Evolutionary conservation across 2,329 filamentous ascomycete genomes (phyloP).

Genomic region (Cordyceps tenuipes): DNA sequence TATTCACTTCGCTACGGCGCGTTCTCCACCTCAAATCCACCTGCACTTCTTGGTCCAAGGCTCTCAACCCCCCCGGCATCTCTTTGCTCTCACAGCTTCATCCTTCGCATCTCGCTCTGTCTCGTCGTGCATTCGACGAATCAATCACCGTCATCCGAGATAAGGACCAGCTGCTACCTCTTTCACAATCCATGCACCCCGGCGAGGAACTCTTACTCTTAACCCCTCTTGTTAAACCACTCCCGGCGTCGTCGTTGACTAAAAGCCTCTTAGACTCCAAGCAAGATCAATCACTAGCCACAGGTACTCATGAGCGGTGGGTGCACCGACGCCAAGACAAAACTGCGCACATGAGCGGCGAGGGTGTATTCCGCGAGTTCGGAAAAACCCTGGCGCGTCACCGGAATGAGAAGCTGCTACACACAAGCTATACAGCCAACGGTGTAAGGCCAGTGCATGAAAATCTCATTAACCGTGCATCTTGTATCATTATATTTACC

Average conservation of each 20-base stretch:
- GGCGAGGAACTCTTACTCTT: conserved; percentile 85
- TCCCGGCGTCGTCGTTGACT: conserved; percentile 82
- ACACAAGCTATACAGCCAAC: conserved; percentile 93
- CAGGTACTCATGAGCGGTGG: conserved; percentile 46
- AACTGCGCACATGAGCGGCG: conserved; percentile 73
- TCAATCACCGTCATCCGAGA: conserved; percentile 92
- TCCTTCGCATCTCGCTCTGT: conserved; percentile 71
- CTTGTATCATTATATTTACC: conserved; percentile 81
- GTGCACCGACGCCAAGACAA: conserved; percentile 47
- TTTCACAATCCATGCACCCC: conserved; percentile 71
- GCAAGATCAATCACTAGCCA: conserved; percentile 26
- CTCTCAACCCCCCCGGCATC: conserved; percentile 77
- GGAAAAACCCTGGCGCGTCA: conserved; percentile 81
- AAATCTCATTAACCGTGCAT: conserved; percentile 80
- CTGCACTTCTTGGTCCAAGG: conserved; percentile 86
- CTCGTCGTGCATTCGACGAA: conserved; percentile 78
- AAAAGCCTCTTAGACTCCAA: conserved; percentile 55
- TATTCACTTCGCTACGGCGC: conserved; percentile 70
- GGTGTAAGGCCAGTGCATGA: conserved; percentile 89
- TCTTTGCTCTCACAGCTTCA: conserved; percentile 71
- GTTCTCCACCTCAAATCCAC: conserved; percentile 74
- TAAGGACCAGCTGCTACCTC: conserved; percentile 73
- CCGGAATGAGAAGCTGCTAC: conserved; percentile 75
- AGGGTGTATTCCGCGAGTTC: conserved; percentile 84
- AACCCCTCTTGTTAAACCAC: conserved; percentile 81